phyloP scores from a whole-genome alignment of 495 filamentous ascomycete species.

The Wilcoxina mikolae region DNA sequence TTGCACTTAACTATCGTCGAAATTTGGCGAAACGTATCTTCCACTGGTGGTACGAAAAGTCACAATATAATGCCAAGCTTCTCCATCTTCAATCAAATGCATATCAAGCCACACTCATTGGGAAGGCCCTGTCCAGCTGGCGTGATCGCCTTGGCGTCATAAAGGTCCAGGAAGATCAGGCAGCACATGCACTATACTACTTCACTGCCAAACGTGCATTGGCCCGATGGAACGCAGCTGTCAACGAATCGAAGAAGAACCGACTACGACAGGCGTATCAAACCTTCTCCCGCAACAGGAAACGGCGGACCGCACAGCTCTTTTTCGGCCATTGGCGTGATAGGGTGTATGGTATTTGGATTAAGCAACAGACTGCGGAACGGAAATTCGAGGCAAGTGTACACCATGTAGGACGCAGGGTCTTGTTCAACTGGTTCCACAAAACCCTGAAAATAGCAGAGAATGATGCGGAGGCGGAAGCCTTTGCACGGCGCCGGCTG shows the following conservation, averaged over 20 bases:
- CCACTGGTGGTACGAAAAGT: background rate
- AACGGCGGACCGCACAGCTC: slow-evolving; percentile 11
- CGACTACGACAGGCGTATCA: slow-evolving; percentile 19
- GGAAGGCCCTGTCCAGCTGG: slow-evolving; percentile 11
- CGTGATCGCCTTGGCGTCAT: slow-evolving; percentile 6
- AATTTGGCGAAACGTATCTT: background rate
- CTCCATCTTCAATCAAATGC: background rate
- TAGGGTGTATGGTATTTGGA: background rate
- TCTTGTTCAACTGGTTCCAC: background rate
- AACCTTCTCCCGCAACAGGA: slow-evolving; percentile 11
- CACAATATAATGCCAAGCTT: background rate
- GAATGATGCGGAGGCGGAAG: slow-evolving; percentile 1
- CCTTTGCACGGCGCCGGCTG: slow-evolving; percentile 8
- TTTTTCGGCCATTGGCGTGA: slow-evolving; percentile 1
- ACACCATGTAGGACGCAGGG: background rate
- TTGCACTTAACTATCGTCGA: background rate
- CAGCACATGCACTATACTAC: slow-evolving; percentile 23
- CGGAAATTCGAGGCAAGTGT: background rate
- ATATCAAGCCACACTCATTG: background rate
- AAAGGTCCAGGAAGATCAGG: slow-evolving; percentile 15
- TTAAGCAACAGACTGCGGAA: background rate
- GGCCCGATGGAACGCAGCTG: slow-evolving; percentile 15
- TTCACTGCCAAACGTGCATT: slow-evolving; percentile 16
- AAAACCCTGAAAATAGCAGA: slow-evolving; percentile 1
- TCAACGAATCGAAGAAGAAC: slow-evolving; percentile 9